Conservation (phyloP, 495 filamentous ascomycete species). For the Apiosordaria backusii region DNA sequence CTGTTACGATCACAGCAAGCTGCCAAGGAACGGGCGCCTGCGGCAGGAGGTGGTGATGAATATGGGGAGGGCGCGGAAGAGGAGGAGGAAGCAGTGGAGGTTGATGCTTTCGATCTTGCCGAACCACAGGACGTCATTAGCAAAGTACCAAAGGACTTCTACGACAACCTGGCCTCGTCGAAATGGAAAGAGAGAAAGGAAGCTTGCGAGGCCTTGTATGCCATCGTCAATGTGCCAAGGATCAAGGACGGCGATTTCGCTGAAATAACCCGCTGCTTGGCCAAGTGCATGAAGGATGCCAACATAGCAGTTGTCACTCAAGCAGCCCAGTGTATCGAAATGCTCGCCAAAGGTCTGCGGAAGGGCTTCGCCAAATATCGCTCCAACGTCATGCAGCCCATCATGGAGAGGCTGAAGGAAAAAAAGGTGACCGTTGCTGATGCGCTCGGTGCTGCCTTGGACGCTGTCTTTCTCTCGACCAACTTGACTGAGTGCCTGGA, state of each 20-base stretch:
- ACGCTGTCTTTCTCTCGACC: slow-evolving; percentile 79
- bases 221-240: slow-evolving; percentile 74
- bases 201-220: slow-evolving; percentile 76
- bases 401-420: slow-evolving; percentile 93
- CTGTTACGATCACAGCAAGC: slow-evolving; percentile 87
- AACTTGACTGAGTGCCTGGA: slow-evolving; percentile 79
- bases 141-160: slow-evolving; percentile 79
- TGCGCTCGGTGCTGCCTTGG: slow-evolving; percentile 77
- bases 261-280: slow-evolving; percentile 75
- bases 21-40: slow-evolving; percentile 64
- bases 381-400: slow-evolving; percentile 71
- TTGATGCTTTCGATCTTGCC: slow-evolving; percentile 82
- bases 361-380: slow-evolving; percentile 77
- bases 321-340: slow-evolving; percentile 90
- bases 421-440: slow-evolving; percentile 91
- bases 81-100: slow-evolving; percentile 65
- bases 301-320: slow-evolving; percentile 93
- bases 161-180: slow-evolving; percentile 75
- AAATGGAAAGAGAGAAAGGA: slow-evolving; percentile 99
- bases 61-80: slow-evolving; percentile 59
- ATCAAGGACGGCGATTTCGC: slow-evolving; percentile 89
- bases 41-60: slow-evolving; percentile 51
- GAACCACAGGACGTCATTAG: slow-evolving; percentile 83
- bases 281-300: slow-evolving; percentile 97
- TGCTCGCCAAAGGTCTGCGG: slow-evolving; percentile 84